Conservation (phyloP, 768 basidiomycete species). For the Suillus decipiens region DNA sequence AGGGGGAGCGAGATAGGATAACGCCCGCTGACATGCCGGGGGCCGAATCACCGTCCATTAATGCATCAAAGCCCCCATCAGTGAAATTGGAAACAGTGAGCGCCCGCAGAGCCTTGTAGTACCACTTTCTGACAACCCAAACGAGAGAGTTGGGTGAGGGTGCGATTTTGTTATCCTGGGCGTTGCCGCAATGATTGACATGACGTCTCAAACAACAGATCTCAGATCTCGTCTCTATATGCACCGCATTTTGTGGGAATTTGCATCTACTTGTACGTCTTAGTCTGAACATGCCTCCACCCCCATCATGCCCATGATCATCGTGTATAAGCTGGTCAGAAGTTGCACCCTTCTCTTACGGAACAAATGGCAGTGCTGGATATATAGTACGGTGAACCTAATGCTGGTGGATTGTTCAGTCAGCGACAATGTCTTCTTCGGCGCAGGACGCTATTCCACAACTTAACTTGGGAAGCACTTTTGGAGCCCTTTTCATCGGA, state of each 20-base stretch:
- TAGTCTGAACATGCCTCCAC: too few relatives aligned
- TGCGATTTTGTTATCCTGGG: too few relatives aligned
- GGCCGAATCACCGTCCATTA: background rate
- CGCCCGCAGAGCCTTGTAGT: background rate
- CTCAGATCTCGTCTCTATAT: too few relatives aligned
- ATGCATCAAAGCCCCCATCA: background rate
- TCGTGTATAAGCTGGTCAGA: background rate
- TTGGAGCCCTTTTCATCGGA: slow-evolving; percentile 5
- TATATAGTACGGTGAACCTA: background rate
- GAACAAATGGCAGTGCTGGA: background rate
- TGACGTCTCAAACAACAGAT: too few relatives aligned
- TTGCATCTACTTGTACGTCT: too few relatives aligned
- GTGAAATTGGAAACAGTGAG: background rate
- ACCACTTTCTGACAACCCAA: too few relatives aligned
- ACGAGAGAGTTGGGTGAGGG: too few relatives aligned
- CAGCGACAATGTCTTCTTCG: slow-evolving; percentile 1
- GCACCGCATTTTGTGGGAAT: too few relatives aligned
- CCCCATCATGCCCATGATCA: too few relatives aligned
- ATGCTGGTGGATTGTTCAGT: background rate
- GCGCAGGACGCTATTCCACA: background rate
- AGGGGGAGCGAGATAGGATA: background rate
- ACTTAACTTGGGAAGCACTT: background rate
- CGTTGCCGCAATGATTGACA: too few relatives aligned
- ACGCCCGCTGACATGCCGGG: background rate
- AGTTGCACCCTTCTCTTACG: background rate